Percentiles rank a stretch among this genome's conserved stretches.
These are phyloP conservation scores for Candida silvatica DNA, from an alignment of 805 yeast species.

Conservation along the genomic window DNA sequence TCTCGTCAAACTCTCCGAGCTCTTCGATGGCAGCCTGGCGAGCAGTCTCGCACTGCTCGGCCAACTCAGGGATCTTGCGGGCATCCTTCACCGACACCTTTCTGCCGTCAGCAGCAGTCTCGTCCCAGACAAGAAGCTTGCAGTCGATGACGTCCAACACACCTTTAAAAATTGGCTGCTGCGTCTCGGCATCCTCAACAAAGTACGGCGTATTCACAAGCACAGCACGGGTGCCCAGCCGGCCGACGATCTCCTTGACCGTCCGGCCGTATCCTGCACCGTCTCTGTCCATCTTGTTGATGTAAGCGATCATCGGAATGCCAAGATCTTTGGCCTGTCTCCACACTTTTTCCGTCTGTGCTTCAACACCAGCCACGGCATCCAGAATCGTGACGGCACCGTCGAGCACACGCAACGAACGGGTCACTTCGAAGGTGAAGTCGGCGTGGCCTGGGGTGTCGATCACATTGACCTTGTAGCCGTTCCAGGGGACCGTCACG, in stretches of 20 bases:
- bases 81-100: slow-evolving; percentile 35
- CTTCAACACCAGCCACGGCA: slow-evolving; percentile 97
- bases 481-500: slow-evolving; percentile 77
- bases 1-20: slow-evolving; percentile 75
- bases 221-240: slow-evolving; percentile 66
- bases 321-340: slow-evolving; percentile 59
- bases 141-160: slow-evolving; percentile 67
- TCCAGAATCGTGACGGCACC: slow-evolving; percentile 91
- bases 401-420: slow-evolving; percentile 85
- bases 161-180: slow-evolving; percentile 46
- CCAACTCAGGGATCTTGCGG: slow-evolving; percentile 21
- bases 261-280: slow-evolving; percentile 95
- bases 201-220: slow-evolving; percentile 76
- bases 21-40: slow-evolving; percentile 79
- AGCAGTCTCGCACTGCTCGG: slow-evolving; percentile 42
- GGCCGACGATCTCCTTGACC: slow-evolving; percentile 71
- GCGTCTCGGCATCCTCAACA: slow-evolving; percentile 28
- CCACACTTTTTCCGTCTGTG: slow-evolving; percentile 98
- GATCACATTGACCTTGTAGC: slow-evolving; percentile 68
- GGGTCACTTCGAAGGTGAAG: slow-evolving; percentile 87
- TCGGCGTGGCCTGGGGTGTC: slow-evolving; percentile 99
- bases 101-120: slow-evolving; percentile 34
- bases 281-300: slow-evolving; percentile 93
- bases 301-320: slow-evolving; percentile 72
- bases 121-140: slow-evolving; percentile 46